Conservation (phyloP, 495 filamentous ascomycete genomes). For the Pyronema omphalodes region DNA sequence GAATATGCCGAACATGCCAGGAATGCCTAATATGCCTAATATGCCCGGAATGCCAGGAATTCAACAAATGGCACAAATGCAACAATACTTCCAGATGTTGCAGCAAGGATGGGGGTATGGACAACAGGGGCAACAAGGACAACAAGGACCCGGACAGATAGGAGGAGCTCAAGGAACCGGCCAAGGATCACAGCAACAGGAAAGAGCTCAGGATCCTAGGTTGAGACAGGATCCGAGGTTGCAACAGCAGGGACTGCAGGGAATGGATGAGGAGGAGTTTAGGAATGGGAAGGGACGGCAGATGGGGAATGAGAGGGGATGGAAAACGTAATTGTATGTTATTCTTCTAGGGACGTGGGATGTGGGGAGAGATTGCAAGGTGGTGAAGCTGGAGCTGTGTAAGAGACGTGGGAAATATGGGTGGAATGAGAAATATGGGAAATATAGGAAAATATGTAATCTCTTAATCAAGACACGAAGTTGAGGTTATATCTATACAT, state of each 20-base stretch:
- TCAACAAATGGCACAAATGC: slow-evolving; percentile 1
- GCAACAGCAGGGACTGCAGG: slow-evolving; percentile 8
- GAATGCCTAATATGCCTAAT: background rate
- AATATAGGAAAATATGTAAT: too few species aligned
- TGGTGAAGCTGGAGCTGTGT: too few species aligned
- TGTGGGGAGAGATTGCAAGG: too few species aligned
- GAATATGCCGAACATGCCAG: background rate
- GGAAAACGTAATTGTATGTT: slow-evolving; percentile 13
- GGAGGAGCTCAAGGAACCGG: background rate
- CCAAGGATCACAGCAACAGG: background rate
- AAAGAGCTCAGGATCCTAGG: too few species aligned
- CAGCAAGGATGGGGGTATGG: slow-evolving; percentile 1
- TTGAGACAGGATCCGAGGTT: too few species aligned
- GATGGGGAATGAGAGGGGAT: slow-evolving; percentile 18
- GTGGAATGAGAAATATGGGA: too few species aligned
- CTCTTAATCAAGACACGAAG: too few species aligned
- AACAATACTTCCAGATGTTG: background rate
- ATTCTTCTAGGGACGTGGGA: too few species aligned
- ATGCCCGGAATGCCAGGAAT: background rate
- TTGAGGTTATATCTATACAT: too few species aligned
- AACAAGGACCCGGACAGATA: background rate
- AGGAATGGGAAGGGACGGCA: slow-evolving; percentile 16
- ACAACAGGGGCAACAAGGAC: slow-evolving; percentile 1
- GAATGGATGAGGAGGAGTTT: slow-evolving; percentile 14
- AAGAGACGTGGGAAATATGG: too few species aligned